Evolutionary conservation across 805 yeast genomes (phyloP), one percentile per base, ranked within the genome.

Genomic region (Wickerhamomyces chaumierensis): DNA sequence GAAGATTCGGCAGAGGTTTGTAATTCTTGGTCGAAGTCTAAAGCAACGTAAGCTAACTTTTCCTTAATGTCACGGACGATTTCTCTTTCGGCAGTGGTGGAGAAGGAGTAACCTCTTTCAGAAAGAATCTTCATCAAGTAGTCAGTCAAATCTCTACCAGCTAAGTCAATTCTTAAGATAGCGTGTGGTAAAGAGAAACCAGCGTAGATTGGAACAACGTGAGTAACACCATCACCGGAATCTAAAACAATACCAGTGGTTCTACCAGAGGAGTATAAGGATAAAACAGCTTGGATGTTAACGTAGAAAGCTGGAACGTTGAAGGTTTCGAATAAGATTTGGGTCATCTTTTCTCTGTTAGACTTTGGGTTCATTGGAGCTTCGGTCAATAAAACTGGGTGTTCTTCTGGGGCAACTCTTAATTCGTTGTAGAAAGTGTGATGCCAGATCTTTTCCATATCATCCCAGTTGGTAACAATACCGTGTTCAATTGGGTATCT

Each of bases 371-470:
- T 92, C 86, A 87, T 84, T 70, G 98, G 98, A 52, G 98, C 98
- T 79, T 92, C 98, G 53, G 98, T 92, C 72, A 92, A 81, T 67
- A 92, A 74, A 58, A 90, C 95, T 66, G 97, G 96, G 78, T 92
- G 98, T 73, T 92, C 98, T 73, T 92, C 98, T 70, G 97, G 97
- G 45, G 96, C 96, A 66, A 92, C 96, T 75, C 97, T 86, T 72
- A 92, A 82, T 75, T 92, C 98, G 74, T 92, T 92, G 90, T 88
- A 90, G 80, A 92, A 92, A 58, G 97, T 92, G 79, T 92, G 98
- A 71, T 92, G 97, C 98, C 98, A 92, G 78, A 92, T 92, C 75
- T 90, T 90, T 76, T 92, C 98, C 98, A 92, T 92, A 66, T 92
- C 98, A 67, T 90, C 96, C 98, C 98, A 92, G 87, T 92, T 87